Evolutionary conservation across 2,329 filamentous ascomycete species (phyloP).

Genomic region (Fusarium sp.): DNA sequence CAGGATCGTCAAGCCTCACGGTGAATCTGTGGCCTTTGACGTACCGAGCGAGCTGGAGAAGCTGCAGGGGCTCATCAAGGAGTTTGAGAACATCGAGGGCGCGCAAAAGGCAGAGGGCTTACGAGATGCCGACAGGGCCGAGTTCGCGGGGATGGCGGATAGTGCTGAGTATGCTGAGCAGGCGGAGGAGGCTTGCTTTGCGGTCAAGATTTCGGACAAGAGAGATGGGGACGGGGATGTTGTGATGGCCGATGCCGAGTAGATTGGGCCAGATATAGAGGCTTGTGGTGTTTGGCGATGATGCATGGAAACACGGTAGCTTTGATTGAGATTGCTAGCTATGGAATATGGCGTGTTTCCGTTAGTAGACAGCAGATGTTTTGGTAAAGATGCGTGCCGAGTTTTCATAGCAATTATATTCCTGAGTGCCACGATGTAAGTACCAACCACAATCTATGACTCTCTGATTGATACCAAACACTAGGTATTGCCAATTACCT

Average conservation of each 20-base stretch:
- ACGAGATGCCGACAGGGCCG: conserved; percentile 14
- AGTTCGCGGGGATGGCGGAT: conserved; percentile 6
- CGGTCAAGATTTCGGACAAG: conserved; percentile 9
- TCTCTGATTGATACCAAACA: too few species aligned
- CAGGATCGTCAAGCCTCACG: conserved; percentile 19
- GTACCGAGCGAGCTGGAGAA: background rate
- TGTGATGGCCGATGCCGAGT: conserved; percentile 1
- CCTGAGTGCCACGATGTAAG: too few species aligned
- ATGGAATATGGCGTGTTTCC: too few species aligned
- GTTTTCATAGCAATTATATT: too few species aligned
- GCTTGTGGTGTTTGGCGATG: too few species aligned
- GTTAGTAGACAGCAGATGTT: too few species aligned
- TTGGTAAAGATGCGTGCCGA: too few species aligned
- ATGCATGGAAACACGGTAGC: too few species aligned
- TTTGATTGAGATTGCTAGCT: too few species aligned
- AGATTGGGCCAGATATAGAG: background rate
- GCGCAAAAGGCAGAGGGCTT: conserved; percentile 14
- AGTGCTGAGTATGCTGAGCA: conserved; percentile 42
- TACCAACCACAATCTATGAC: too few species aligned
- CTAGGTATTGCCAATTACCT: background rate
- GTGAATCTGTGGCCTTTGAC: background rate
- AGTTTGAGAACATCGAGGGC: conserved; percentile 34
- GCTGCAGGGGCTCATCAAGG: conserved; percentile 17
- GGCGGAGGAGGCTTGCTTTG: conserved; percentile 41
- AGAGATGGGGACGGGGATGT: background rate